Conservation (phyloP, 106 monocot genomes). For the Vanilla planifolia region DNA sequence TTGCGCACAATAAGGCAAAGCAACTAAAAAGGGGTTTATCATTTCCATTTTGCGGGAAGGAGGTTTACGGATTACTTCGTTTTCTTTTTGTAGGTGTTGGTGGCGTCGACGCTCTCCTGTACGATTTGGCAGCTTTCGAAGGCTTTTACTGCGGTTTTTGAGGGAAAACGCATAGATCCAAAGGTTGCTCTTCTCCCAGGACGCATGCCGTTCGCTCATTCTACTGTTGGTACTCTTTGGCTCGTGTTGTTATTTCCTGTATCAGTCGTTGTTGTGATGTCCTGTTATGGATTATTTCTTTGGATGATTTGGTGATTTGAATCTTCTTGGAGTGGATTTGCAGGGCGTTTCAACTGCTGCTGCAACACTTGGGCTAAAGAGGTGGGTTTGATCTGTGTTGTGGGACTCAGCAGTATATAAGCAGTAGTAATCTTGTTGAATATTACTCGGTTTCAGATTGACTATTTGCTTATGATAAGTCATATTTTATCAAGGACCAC, state of each 20-base stretch:
- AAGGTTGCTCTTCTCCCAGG: slow-evolving; percentile 38
- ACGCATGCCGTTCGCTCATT: slow-evolving; percentile 68
- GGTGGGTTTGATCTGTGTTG: slow-evolving; percentile 49
- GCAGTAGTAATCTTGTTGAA: no score
- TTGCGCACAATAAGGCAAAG: slow-evolving; percentile 47
- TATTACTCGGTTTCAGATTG: no score
- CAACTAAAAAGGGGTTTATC: neutral
- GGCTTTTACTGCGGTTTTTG: slow-evolving; percentile 28
- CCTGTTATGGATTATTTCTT: neutral
- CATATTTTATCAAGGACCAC: no score
- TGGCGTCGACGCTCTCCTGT: slow-evolving; percentile 35
- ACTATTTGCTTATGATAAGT: no score
- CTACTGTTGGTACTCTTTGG: slow-evolving; percentile 30
- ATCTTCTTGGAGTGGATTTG: slow-evolving; percentile 6
- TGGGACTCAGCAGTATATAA: no score
- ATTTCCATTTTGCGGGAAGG: no score
- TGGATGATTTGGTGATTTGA: slow-evolving; percentile 1
- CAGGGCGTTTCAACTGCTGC: slow-evolving; percentile 76
- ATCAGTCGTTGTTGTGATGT: neutral
- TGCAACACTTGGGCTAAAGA: slow-evolving; percentile 73
- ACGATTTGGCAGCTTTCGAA: slow-evolving; percentile 56
- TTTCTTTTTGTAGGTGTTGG: slow-evolving; percentile 27
- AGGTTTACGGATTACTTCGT: neutral
- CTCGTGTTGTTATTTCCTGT: neutral
- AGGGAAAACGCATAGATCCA: slow-evolving; percentile 30